Conservation (phyloP, 2,329 filamentous ascomycete genomes). For the Pseudopyrenochaeta lycopersici region DNA sequence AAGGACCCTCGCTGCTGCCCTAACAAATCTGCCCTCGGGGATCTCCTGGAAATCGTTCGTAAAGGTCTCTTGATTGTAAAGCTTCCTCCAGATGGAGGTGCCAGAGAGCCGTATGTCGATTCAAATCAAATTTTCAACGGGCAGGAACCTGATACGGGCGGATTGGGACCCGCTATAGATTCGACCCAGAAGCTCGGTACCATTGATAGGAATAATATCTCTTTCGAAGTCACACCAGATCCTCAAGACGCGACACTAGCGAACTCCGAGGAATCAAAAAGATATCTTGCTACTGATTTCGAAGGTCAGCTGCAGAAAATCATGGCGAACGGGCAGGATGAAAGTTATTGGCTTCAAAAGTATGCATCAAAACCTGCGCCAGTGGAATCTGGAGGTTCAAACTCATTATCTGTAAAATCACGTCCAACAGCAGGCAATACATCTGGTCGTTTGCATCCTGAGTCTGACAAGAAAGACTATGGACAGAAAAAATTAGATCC, state of each 20-base stretch:
- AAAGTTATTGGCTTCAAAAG: not conserved
- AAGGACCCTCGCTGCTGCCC: conserved; percentile 3
- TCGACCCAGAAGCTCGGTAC: not conserved
- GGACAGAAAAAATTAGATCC: not conserved
- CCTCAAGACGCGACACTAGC: not conserved
- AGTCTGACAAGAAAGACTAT: not conserved
- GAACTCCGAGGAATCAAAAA: no score
- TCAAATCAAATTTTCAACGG: no score
- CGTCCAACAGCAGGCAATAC: no score
- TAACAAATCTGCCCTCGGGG: conserved; percentile 4
- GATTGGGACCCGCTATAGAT: no score
- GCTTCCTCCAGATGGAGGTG: not conserved
- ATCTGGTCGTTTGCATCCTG: no score
- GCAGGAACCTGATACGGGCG: no score
- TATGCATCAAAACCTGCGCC: not conserved
- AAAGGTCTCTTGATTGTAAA: conserved; percentile 9
- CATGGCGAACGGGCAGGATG: not conserved
- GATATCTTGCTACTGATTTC: not conserved
- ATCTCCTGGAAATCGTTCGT: conserved; percentile 13
- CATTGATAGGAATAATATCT: not conserved
- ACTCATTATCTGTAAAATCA: no score
- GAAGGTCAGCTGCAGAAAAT: not conserved
- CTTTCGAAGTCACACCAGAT: not conserved
- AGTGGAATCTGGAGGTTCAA: not conserved
- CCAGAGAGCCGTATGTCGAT: no score